phyloP scores from a whole-genome alignment of 257 asterid species.

The Fraxinus cuspidata region DNA sequence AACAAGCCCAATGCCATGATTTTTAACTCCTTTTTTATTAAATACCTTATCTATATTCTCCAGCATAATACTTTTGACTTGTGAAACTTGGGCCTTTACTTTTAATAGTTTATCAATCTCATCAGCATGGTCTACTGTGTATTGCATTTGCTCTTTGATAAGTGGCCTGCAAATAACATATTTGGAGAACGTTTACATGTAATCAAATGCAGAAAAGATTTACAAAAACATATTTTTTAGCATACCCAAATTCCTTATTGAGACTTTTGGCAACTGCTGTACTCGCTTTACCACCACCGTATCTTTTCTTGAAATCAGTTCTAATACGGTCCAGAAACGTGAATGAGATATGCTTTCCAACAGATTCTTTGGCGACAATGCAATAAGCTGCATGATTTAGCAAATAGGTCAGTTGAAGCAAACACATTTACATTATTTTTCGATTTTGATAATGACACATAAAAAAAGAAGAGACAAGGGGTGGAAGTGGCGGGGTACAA shows the following conservation, averaged over 20 bases:
- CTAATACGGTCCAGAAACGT: slow-evolving; percentile 86
- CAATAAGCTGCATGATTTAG: slow-evolving; percentile 70
- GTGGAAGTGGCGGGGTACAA: background rate
- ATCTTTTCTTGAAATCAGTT: slow-evolving; percentile 89
- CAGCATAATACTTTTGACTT: slow-evolving; percentile 83
- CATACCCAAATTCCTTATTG: slow-evolving; percentile 92
- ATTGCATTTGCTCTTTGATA: slow-evolving; percentile 93
- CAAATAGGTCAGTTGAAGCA: slow-evolving; percentile 1
- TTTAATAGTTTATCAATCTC: slow-evolving; percentile 90
- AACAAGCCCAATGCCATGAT: background rate
- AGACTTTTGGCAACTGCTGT: slow-evolving; percentile 90
- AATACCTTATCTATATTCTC: slow-evolving; percentile 88
- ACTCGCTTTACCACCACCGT: slow-evolving; percentile 93
- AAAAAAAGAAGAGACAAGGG: background rate
- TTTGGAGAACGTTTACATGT: background rate
- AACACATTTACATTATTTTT: background rate
- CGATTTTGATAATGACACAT: background rate
- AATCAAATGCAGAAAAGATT: background rate
- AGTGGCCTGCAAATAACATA: slow-evolving; percentile 51
- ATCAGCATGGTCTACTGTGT: slow-evolving; percentile 80
- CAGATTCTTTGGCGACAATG: slow-evolving; percentile 91
- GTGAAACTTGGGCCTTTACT: slow-evolving; percentile 91
- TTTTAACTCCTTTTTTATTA: slow-evolving; percentile 15
- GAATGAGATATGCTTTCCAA: slow-evolving; percentile 82
- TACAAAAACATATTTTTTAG: background rate